Base-by-base conservation (phyloP, 345 rosid genomes). In the Streptanthus diversifolius region DNA sequence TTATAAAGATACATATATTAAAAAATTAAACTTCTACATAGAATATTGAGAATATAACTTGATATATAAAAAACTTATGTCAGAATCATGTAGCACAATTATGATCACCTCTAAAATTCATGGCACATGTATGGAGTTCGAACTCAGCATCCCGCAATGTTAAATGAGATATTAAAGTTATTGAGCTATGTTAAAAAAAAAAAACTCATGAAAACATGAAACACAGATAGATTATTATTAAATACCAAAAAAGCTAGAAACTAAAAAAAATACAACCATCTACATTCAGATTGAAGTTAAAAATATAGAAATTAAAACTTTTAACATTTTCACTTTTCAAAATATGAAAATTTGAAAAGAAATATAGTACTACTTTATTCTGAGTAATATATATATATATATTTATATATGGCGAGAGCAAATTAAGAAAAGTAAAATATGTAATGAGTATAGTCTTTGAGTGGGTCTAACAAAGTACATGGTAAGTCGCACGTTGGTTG, bases 401-500 rank as follows among this genome's bases (percentile, higher is more conserved):
- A 36, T 36, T 8, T 3, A 54, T 35, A 35, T 35, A 35, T 7
- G 56, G 22, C n/a, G 18, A 49, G 18, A 66, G 36, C 36, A 36
- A 15, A 36, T 55, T 53, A n/a, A 70, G n/a, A 14, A 19, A 29
- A 6, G 18, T 32, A 47, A 43, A 18, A 12, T 25, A 25, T 52
- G 18, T 25, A 37, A 4, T 4, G 57, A 69, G 47, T 30, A n/a
- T n/a, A n/a, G n/a, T n/a, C n/a, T n/a, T n/a, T n/a, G n/a, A n/a
- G n/a, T n/a, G n/a, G n/a, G n/a, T n/a, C n/a, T n/a, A n/a, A n/a
- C n/a, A n/a, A n/a, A 66, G 12, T 49, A 66, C 59, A 45, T 35
- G 43, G 59, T 57, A 69, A 39, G 8, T 62, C 44, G 75, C 13
- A 66, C 52, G 72, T 69, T 53, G 75, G 79, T 69, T 76, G 79